Evolutionary conservation across 2,329 filamentous ascomycete genomes (phyloP).

Genomic region (Kalaharituber pfeilii): DNA sequence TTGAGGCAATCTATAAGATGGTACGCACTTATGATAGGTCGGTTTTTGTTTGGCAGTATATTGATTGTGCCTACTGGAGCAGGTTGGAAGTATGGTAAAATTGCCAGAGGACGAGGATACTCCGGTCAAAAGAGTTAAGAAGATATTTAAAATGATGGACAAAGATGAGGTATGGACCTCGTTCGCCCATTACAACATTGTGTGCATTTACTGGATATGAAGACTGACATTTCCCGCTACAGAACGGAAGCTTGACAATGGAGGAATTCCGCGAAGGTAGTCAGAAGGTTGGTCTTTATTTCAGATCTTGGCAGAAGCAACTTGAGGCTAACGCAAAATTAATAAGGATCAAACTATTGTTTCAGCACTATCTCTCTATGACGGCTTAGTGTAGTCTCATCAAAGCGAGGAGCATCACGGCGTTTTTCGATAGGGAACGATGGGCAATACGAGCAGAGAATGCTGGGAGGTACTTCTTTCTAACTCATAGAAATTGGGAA

Average conservation of each 20-base stretch:
- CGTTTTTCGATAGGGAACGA: too few relatives aligned
- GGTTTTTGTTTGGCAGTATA: neutral
- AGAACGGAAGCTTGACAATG: slow-evolving; percentile 86
- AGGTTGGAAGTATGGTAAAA: slow-evolving; percentile 99
- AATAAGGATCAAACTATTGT: slow-evolving; percentile 79
- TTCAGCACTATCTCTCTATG: slow-evolving; percentile 86
- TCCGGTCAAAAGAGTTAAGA: slow-evolving; percentile 89
- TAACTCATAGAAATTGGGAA: too few relatives aligned
- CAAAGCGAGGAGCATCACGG: too few relatives aligned
- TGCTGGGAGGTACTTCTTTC: too few relatives aligned
- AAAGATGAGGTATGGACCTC: slow-evolving; percentile 53
- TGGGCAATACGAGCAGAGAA: too few relatives aligned
- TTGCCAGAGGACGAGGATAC: slow-evolving; percentile 97
- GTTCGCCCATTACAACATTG: neutral
- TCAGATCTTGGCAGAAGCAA: neutral
- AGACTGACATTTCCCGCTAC: neutral
- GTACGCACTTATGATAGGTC: slow-evolving; percentile 33
- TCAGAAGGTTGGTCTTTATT: slow-evolving; percentile 51
- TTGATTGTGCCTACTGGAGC: neutral
- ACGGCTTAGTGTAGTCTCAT: slow-evolving; percentile 82
- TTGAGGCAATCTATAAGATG: slow-evolving; percentile 99
- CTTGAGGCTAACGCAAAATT: neutral
- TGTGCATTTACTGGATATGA: too few relatives aligned
- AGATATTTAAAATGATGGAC: slow-evolving; percentile 99
- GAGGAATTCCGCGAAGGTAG: slow-evolving; percentile 98